A percentile compares a stretch with the other conserved stretches of the same genome.
These are phyloP conservation scores for Calocybe indica DNA, from an alignment of 768 basidiomycete genomes.

Conservation along the genomic window DNA sequence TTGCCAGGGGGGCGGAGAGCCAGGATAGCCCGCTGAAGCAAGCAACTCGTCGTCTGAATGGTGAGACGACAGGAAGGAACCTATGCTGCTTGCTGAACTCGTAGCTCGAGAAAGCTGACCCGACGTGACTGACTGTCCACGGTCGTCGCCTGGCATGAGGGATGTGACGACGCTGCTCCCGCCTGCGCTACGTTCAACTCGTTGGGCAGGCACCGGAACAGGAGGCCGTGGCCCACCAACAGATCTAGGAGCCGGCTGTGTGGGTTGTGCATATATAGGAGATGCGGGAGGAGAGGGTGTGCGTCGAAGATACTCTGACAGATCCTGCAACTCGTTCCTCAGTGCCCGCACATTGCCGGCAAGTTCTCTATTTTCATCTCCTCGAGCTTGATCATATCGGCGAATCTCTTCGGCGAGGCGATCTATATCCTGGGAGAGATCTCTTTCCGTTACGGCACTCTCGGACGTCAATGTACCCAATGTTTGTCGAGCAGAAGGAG, in stretches of 20 bases:
- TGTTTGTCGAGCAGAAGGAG: constrained; percentile 26
- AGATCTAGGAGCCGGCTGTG: constrained; percentile 6
- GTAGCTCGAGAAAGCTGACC: constrained; percentile 28
- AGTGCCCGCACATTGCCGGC: constrained; percentile 65
- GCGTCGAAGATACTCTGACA: constrained; percentile 51
- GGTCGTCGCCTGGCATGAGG: constrained; percentile 17
- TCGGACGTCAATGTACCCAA: constrained; percentile 23
- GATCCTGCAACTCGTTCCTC: constrained; percentile 58
- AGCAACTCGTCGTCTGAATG: constrained; percentile 60
- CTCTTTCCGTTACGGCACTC: constrained; percentile 44
- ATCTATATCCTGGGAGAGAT: constrained; percentile 44
- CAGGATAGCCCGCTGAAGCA: constrained; percentile 7
- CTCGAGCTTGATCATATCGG: constrained; percentile 48
- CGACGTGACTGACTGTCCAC: constrained; percentile 18
- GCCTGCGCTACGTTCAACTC: constrained; percentile 38
- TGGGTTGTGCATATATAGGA: constrained; percentile 1
- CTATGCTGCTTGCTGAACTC: constrained; percentile 35
- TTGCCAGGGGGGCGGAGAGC: constrained; percentile 15
- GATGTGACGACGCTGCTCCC: constrained; percentile 33
- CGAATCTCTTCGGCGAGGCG: constrained; percentile 51
- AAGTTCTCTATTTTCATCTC: constrained; percentile 59
- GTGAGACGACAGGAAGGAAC: constrained; percentile 47
- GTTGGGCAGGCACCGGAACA: constrained; percentile 8
- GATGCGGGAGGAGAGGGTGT: constrained; percentile 23
- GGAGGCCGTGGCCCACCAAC: constrained; percentile 2